Evolutionary conservation across 2,329 filamentous ascomycete genomes (phyloP), one percentile per base, ranked within the genome.

Genomic region (Cladophialophora psammophila): DNA sequence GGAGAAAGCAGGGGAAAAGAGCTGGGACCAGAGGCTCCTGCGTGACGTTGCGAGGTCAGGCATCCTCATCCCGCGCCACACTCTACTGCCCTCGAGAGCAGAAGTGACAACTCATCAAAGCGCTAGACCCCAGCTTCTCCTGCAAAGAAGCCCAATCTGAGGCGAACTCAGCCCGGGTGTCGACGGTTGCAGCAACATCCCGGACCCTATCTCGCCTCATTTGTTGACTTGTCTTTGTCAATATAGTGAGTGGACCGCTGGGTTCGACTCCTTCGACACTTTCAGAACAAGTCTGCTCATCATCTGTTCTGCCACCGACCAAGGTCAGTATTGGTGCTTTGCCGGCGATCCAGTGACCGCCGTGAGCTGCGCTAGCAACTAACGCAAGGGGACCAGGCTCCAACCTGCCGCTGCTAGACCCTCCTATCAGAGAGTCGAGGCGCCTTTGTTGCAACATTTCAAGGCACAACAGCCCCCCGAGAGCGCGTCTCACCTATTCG

Each of bases 121-220:
- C 65, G 62, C 68, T 62, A 62, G 73, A 76, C 75, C 76, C 73
- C 74, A 76, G 73, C 77, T 76, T 61, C 74, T 74, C 72, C 73
- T 81, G 80, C 80, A 80, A 77, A 77, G 77, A 74, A 78, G 79
- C 80, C 79, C 79, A 80, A 81, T 79, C 45, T 62, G 60, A 70
- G 71, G 71, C 71, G 69, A 61, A 69, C 48, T 67, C 66, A 60
- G 63, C 61, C 62, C 67, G 61, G 67, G 56, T 66, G 15, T 56
- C 54, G 64, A 64, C 66, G 58, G 56, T 54, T 61, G 56, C 32
- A 52, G 52, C n/a, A 60, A 60, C 50, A 50, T 58, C 69, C 68
- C 48, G 68, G 57, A 38, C 69, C 45, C 66, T 53, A 67, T 54
- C 65, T 68, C 59, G 67, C 71, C 53, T 71, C 72, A 60, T 73